Evolutionary conservation across 495 filamentous ascomycete species (phyloP), one percentile per base, ranked within the genome.

Genomic region (Lepidopterella palustris): DNA sequence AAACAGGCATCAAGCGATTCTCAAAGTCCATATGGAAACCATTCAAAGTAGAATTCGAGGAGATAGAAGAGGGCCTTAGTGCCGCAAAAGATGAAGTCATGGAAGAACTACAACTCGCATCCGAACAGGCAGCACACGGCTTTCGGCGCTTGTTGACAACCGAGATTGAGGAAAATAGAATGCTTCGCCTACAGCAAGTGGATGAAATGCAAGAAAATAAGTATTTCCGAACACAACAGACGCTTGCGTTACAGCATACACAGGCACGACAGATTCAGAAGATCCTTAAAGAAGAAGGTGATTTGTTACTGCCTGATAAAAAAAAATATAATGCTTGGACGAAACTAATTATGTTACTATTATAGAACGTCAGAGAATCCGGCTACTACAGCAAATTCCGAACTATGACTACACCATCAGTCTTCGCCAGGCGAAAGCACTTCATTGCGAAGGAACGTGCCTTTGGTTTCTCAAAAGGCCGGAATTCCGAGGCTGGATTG

Each of bases 1-100:
- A 57, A 23, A 51, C 20, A 62, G 59, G 53, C 21, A 51, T 62
- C 4, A 62, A 62, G 57, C 59, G 59, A 57, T 62, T 31, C n/a
- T 62, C 42, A 35, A 62, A 57, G 59, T 57, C 59, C 50, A 51
- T 57, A 57, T 62, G 59, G 59, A 62, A 62, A 29, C 29, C 59
- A 57, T 62, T 62, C 42, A 57, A 57, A 27, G 53, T 57, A 25
- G 59, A 62, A 5, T 62, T 57, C 42, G 51, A 62, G 45, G 59
- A 62, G 25, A 62, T 45, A 57, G 59, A 62, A 42, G 59, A 62
- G 45, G 57, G 25, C 53, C 21, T 62, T 57, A 57, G 40, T 51
- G 59, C 32, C 50, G 59, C 59, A 49, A 62, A 51, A 45, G 39
- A 62, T 47, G 59, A 62, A 62, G 59, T 62, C 24, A 51, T 24